Conservation (phyloP, 2,329 filamentous ascomycete species). For the Myrmaecium sp. region DNA sequence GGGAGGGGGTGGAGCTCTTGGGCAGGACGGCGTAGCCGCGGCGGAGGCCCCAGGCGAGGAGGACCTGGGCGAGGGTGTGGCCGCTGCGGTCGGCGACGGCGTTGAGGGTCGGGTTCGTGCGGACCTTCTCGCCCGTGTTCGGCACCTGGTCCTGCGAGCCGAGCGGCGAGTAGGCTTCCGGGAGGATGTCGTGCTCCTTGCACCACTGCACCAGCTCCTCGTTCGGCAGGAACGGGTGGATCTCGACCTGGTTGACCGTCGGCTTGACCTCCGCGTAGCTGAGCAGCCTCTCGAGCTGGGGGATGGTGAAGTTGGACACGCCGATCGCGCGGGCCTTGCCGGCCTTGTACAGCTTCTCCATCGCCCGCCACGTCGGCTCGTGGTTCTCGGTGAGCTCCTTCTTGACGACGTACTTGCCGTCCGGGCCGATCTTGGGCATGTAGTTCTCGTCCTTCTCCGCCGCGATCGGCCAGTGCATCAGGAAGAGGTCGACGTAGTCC, state of each 20-base stretch:
- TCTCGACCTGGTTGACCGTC: conserved; percentile 56
- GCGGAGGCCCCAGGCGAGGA: conserved; percentile 70
- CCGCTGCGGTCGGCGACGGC: conserved; percentile 54
- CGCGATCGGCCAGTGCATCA: conserved; percentile 45
- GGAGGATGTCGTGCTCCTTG: conserved; percentile 39
- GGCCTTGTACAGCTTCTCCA: conserved; percentile 45
- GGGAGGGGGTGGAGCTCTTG: conserved; percentile 24
- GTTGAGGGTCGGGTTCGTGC: conserved; percentile 50
- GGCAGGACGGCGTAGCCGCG: conserved; percentile 36
- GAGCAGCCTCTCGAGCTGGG: conserved; percentile 51
- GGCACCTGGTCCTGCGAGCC: conserved; percentile 55
- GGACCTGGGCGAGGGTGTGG: conserved; percentile 62
- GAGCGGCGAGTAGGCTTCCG: conserved; percentile 50
- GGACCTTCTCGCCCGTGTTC: conserved; percentile 49
- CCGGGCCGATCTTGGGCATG: conserved; percentile 38
- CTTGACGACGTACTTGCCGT: conserved; percentile 45
- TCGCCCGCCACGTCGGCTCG: conserved; percentile 47
- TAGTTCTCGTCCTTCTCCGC: conserved; percentile 33
- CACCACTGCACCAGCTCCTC: conserved; percentile 41
- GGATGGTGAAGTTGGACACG: conserved; percentile 55
- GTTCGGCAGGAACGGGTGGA: conserved; percentile 59
- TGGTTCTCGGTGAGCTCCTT: conserved; percentile 51
- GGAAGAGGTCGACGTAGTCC: conserved; percentile 52
- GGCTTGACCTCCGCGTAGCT: conserved; percentile 48
- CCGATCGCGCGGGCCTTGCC: conserved; percentile 50